Base-by-base conservation (phyloP, 2,329 filamentous ascomycete genomes). In the Passalora sequoiae region DNA sequence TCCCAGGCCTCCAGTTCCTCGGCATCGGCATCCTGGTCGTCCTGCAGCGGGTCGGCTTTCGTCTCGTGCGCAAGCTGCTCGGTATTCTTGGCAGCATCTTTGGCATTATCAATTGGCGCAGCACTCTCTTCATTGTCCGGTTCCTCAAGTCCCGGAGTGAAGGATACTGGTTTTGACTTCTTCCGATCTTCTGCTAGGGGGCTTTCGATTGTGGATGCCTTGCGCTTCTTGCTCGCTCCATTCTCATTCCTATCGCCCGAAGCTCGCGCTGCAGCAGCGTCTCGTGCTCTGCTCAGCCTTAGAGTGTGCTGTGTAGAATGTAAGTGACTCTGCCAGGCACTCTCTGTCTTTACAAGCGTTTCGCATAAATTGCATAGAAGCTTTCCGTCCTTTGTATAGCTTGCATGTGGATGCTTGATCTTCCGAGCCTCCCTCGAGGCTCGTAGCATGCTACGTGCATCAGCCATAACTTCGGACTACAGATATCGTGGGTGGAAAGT, bases 381-480 rank as follows among this genome's bases (percentile, higher is more conserved):
- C 57, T 79, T 81, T 48, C 83, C 83, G 10, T 78, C 72, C 50
- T 80, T 75, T 4, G 81, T 80, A 67, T 88, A 87, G 41, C 74
- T 70, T 30, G 83, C 81, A 56, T 83, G 72, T 3, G 83, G 78
- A 56, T 87, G 82, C 39, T 81, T 75, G 57, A 89, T 81, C 52
- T 84, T 79, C 44, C 87, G 81, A 49, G 83, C 77, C 43, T 81
- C 80, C 53, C 86, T 81, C 66, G 91, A 84, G 59, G 82, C 83
- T 56, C 86, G 84, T 45, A 94, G 76, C 37, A 94, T 77, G 25
- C 85, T 78, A 57, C 88, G 83, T 19, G 87, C 83, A 65, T 94
- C 86, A 54, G 86, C 75, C 85, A 92, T 91, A 27, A 24, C 38
- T 32, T 25, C 4, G n/a, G 39, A 12, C 30, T 33, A 19, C 30